A percentile compares a stretch with the other conserved stretches of the same genome.
Conservation (phyloP, 768 basidiomycete genomes). For the Suillus placidus region DNA sequence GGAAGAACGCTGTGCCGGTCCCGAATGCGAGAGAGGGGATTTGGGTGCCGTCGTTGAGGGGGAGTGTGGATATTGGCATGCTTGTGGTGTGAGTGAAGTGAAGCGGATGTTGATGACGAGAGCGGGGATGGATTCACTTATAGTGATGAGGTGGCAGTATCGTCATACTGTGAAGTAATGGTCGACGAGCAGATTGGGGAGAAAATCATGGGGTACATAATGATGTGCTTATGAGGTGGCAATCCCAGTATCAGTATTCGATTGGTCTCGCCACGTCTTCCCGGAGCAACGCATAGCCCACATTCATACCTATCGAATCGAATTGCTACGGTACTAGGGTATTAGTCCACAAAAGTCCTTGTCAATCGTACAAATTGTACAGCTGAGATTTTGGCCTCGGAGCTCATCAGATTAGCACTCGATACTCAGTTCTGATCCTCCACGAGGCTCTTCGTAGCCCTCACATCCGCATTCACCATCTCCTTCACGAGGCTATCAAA, state of each 20-base stretch:
- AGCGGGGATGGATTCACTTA: background rate
- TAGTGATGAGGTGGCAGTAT: background rate
- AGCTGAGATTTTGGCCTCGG: background rate
- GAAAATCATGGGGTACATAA: no score
- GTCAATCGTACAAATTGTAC: background rate
- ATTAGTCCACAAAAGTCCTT: background rate
- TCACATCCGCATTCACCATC: constrained; percentile 87
- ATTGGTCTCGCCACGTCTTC: background rate
- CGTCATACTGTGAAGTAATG: no score
- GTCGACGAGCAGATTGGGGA: no score
- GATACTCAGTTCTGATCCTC: constrained; percentile 78
- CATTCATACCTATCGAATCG: background rate
- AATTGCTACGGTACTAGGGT: background rate
- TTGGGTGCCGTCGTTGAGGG: constrained; percentile 38
- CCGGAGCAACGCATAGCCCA: no score
- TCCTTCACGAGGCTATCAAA: constrained; percentile 87
- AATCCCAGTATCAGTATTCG: background rate
- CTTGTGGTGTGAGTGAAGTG: background rate
- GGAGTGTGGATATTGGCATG: constrained; percentile 28
- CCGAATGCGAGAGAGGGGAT: constrained; percentile 43
- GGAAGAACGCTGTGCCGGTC: constrained; percentile 37
- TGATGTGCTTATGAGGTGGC: background rate
- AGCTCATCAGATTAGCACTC: background rate
- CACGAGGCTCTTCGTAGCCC: constrained; percentile 69
- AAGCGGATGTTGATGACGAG: background rate